Conservation (phyloP, 2,329 filamentous ascomycete genomes). For the Sporothrix dimorphospora region DNA sequence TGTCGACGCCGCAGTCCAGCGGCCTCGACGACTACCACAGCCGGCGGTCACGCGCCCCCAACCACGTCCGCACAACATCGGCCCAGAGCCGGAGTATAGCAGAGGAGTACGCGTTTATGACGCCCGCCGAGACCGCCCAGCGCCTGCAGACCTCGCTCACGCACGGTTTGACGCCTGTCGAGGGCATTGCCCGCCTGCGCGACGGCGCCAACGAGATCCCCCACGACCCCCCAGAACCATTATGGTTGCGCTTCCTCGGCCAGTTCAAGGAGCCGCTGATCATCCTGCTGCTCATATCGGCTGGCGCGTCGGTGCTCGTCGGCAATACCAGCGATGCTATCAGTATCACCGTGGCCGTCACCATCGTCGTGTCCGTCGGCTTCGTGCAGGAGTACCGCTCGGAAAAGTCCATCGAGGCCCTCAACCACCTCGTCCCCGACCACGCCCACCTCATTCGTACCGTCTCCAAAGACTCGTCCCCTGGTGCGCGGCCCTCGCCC, state of each 20-base stretch:
- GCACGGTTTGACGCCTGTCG: constrained; percentile 77
- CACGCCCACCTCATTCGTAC: constrained; percentile 88
- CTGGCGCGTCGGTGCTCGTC: constrained; percentile 83
- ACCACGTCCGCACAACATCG: constrained; percentile 36
- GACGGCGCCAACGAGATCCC: constrained; percentile 93
- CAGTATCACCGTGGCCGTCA: constrained; percentile 94
- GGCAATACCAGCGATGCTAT: constrained; percentile 94
- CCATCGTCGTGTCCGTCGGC: constrained; percentile 93
- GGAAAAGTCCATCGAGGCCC: constrained; percentile 93
- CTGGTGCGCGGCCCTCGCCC: constrained; percentile 43
- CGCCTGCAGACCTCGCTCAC: constrained; percentile 80
- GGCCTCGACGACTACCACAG: constrained; percentile 30
- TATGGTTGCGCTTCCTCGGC: constrained; percentile 94
- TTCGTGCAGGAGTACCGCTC: constrained; percentile 98
- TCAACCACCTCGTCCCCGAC: constrained; percentile 92
- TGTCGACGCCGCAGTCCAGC: constrained; percentile 27
- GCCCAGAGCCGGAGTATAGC: constrained; percentile 52
- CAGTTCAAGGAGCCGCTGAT: constrained; percentile 98
- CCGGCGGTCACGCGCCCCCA: constrained; percentile 31
- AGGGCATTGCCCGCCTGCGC: constrained; percentile 78
- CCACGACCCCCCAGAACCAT: constrained; percentile 87
- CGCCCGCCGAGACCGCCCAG: constrained; percentile 75
- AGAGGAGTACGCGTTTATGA: constrained; percentile 67
- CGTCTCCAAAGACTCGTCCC: constrained; percentile 45
- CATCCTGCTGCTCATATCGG: constrained; percentile 85